Evolutionary conservation across 1,284 basidiomycete species (phyloP).

Genomic region (Ceratobasidium sp.): DNA sequence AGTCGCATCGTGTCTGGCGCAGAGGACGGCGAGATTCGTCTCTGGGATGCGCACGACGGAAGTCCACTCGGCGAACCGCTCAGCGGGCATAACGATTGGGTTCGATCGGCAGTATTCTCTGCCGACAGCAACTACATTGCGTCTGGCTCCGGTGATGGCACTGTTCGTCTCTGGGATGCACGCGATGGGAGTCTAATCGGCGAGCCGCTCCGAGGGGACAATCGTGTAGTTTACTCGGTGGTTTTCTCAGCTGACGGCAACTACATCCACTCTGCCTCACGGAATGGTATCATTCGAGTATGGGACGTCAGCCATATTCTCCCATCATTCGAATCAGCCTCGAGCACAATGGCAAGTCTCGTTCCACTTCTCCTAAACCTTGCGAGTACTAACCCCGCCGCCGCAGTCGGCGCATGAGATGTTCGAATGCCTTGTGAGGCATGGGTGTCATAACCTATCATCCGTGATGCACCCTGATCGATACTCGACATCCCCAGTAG

Average conservation of each 20-base stretch:
- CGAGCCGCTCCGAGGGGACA: too few relatives aligned
- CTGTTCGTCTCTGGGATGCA: background rate
- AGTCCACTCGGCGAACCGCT: background rate
- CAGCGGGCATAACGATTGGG: background rate
- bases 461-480: too few relatives aligned
- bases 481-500: too few relatives aligned
- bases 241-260: background rate
- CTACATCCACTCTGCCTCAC: background rate
- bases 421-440: too few relatives aligned
- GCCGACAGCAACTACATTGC: background rate
- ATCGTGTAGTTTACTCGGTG: background rate
- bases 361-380: too few relatives aligned
- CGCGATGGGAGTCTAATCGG: too few relatives aligned
- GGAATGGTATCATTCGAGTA: background rate
- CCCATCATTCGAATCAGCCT: too few relatives aligned
- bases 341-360: too few relatives aligned
- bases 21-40: background rate
- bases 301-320: too few relatives aligned
- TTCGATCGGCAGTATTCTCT: background rate
- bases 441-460: too few relatives aligned
- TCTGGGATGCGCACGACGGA: slow-evolving; percentile 1
- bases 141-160: background rate
- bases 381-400: too few relatives aligned
- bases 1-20: background rate
- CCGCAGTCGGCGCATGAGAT: too few relatives aligned